A percentile compares a stretch with the other conserved stretches of the same genome.
Evolutionary conservation across 1,284 basidiomycete species (phyloP).

Genomic region (Leucoagaricus sp.): DNA sequence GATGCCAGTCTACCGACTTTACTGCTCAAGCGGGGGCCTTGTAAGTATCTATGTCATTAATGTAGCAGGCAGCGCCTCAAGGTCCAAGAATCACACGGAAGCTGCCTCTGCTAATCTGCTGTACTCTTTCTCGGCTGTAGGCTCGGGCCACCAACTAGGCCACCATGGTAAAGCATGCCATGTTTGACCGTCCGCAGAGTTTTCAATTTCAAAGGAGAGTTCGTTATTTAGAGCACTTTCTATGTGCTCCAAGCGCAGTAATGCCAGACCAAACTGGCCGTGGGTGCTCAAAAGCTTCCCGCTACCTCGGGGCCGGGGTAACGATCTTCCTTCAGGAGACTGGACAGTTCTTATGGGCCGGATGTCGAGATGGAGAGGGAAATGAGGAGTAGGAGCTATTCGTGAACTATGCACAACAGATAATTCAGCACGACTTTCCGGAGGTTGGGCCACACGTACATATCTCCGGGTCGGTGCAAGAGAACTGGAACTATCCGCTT

Average conservation of each 20-base stretch:
- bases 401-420: slow-evolving; percentile 14
- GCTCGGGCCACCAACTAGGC: slow-evolving; percentile 71
- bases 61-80: too few species aligned
- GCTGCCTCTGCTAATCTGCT: not conserved
- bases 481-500: slow-evolving; percentile 89
- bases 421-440: slow-evolving; percentile 15
- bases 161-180: slow-evolving; percentile 58
- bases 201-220: slow-evolving; percentile 39
- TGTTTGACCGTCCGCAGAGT: slow-evolving; percentile 24
- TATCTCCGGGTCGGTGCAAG: slow-evolving; percentile 38
- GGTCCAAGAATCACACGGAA: not conserved
- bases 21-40: too few species aligned
- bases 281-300: slow-evolving; percentile 65
- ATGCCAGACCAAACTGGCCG: slow-evolving; percentile 60
- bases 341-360: slow-evolving; percentile 27
- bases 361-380: slow-evolving; percentile 39
- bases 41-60: too few species aligned
- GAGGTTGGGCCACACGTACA: slow-evolving; percentile 23
- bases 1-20: too few species aligned
- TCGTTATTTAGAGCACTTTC: slow-evolving; percentile 40
- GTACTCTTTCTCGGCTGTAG: slow-evolving; percentile 9
- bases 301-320: slow-evolving; percentile 56
- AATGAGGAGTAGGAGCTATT: slow-evolving; percentile 10
- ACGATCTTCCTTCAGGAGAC: slow-evolving; percentile 25
- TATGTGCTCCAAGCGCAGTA: slow-evolving; percentile 69